Base-by-base conservation (phyloP, 805 yeast species). In the Ogataea dorogensis region DNA sequence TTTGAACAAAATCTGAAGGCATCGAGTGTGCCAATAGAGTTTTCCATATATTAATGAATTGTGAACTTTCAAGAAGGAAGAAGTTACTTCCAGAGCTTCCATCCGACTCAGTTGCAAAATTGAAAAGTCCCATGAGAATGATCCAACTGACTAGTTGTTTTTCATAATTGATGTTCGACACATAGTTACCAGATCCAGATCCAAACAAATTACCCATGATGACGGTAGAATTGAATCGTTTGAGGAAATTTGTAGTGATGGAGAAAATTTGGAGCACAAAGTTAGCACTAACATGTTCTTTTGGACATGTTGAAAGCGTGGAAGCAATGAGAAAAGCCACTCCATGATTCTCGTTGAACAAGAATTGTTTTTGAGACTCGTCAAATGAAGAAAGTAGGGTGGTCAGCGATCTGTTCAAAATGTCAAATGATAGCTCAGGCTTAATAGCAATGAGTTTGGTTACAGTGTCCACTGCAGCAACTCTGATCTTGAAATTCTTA, bases 11-110 rank as follows among this genome's bases (percentile, higher is more conserved):
- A 20, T 60, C 56, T 11, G 71, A 63, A 10, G 71, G 67, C 36
- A 71, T 68, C 2, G 74, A 64, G 29, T 74, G 75, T 1, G 76
- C 70, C 24, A 79, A 50, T 6, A 80, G 63, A 27, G 73, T 69
- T 43, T 78, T 78, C 89, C 89, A 84, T 38, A 82, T 64, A 7
- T 67, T 56, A 29, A 83, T 57, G 32, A 84, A 64, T 46, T 80
- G 86, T 3, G 78, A 69, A 10, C 71, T 61, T 44, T 80, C 81
- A 38, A 76, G 64, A 33, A 68, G 63, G 23, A 84, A 63, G 38
- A 75, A 73, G 16, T 66, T 61, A 11, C 70, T 69, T 23, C 81
- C 83, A 0, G 54, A 39, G 6, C 36, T 27, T 1, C 60, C 51
- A 17, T 44, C 42, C 6, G 42, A 44, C 25, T 57, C 56, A 3